Evolutionary conservation across 257 asterid species (phyloP), one percentile per base, ranked within the genome.

Genomic region (Cruciata laevipes): DNA sequence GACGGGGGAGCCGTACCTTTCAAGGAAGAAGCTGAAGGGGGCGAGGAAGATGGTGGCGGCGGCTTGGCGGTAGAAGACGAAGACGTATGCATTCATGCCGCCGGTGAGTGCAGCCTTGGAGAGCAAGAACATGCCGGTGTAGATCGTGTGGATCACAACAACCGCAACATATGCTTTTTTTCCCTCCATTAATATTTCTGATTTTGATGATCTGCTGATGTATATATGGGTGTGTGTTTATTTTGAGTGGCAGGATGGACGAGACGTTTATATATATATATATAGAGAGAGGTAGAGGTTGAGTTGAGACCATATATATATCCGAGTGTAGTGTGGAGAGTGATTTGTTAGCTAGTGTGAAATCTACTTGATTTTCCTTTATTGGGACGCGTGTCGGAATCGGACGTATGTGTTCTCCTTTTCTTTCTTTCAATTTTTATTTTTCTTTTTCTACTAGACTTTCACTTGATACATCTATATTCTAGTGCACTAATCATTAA

Each of bases 61-160:
- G 71, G 94, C 95, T 75, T 91, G 98, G 73, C 98, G 83, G 52
- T 91, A 91, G 82, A 87, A 86, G 68, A 91, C 93, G 33, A 88
- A 91, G 10, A 91, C 89, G 69, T 67, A 88, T 40, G 98, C 76
- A 64, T 81, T 88, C 96, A 88, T 88, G 4, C 98, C 98, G 24
- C 81, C 94, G 66, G 85, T 89, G 16, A 91, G 85, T 8, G 98
- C 96, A 70, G 85, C 82, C 78, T 88, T 91, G 0, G 98, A 82
- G 12, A 91, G 84, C 80, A 91, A 68, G 89, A 88, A 88, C 80
- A 86, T 85, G 21, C 88, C 96, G 0, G 96, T 89, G 44, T 91
- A 91, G 0, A 86, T 75, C 6, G 73, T 23, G 56, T 91, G 90
- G 77, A 86, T 79, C 0, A 69, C 60, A 31, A 86, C 2, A 55